Conservation (phyloP, 2,329 filamentous ascomycete genomes). For the Colletotrichum coccodes region DNA sequence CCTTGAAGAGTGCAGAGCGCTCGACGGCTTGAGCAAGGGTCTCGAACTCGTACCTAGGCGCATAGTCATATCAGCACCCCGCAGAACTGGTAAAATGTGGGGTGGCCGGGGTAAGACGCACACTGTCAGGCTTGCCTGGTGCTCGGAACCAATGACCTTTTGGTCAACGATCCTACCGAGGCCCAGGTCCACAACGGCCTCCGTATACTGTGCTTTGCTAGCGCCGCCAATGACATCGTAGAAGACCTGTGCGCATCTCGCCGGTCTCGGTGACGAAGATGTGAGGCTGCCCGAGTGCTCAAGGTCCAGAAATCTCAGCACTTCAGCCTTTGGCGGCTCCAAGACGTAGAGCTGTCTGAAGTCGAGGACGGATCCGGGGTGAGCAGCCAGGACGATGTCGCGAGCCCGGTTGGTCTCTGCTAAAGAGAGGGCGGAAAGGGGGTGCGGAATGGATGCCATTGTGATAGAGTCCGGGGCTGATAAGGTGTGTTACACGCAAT, state of each 20-base stretch:
- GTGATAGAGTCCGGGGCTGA: slow-evolving; percentile 8
- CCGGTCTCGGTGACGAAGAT: slow-evolving; percentile 39
- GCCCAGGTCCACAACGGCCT: slow-evolving; percentile 47
- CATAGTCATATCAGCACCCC: background rate
- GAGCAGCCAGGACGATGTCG: slow-evolving; percentile 41
- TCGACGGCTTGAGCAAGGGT: slow-evolving; percentile 43
- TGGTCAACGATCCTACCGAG: slow-evolving; percentile 37
- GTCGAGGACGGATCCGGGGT: slow-evolving; percentile 41
- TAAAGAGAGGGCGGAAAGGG: slow-evolving; percentile 41
- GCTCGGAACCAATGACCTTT: slow-evolving; percentile 40
- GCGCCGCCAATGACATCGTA: slow-evolving; percentile 46
- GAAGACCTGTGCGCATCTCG: slow-evolving; percentile 48
- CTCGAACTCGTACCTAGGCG: slow-evolving; percentile 45
- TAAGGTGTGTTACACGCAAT: background rate
- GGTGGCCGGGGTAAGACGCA: slow-evolving; percentile 33
- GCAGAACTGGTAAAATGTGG: background rate
- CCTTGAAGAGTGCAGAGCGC: slow-evolving; percentile 43
- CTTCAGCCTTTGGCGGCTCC: slow-evolving; percentile 55
- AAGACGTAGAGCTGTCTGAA: slow-evolving; percentile 58
- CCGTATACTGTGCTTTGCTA: slow-evolving; percentile 42
- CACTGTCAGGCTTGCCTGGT: slow-evolving; percentile 43
- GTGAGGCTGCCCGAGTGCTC: slow-evolving; percentile 48
- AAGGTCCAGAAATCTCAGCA: slow-evolving; percentile 51
- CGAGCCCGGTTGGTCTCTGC: slow-evolving; percentile 47
- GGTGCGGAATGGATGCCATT: slow-evolving; percentile 40